Evolutionary conservation across 2,329 filamentous ascomycete genomes (phyloP).

Genomic region (Teratosphaeria viscida): DNA sequence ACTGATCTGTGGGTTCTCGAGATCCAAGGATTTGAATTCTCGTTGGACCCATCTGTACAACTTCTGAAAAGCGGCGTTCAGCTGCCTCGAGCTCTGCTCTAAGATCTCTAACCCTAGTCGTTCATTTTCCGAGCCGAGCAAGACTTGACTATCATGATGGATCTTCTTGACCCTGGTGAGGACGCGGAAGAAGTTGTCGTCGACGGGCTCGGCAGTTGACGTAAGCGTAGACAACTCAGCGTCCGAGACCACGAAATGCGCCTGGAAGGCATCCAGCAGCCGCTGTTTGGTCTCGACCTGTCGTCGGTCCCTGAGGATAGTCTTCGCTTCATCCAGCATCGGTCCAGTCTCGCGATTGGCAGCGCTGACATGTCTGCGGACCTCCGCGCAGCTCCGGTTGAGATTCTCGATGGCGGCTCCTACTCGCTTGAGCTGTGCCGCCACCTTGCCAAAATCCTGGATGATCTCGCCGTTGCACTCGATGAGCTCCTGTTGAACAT

Average conservation of each 20-base stretch:
- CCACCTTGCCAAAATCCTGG: slow-evolving; percentile 76
- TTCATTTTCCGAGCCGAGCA: slow-evolving; percentile 85
- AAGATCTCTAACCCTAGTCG: slow-evolving; percentile 80
- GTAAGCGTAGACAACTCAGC: slow-evolving; percentile 68
- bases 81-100: slow-evolving; percentile 75
- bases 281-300: slow-evolving; percentile 72
- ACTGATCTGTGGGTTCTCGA: slow-evolving; percentile 90
- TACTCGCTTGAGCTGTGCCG: slow-evolving; percentile 84
- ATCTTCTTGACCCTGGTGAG: slow-evolving; percentile 76
- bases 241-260: slow-evolving; percentile 76
- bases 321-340: slow-evolving; percentile 65
- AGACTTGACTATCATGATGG: slow-evolving; percentile 74
- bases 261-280: slow-evolving; percentile 64
- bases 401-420: slow-evolving; percentile 66
- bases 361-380: slow-evolving; percentile 66
- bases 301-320: slow-evolving; percentile 60
- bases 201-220: slow-evolving; percentile 67
- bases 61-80: slow-evolving; percentile 89
- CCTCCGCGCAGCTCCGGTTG: slow-evolving; percentile 69
- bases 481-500: slow-evolving; percentile 86
- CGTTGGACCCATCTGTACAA: slow-evolving; percentile 91
- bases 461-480: slow-evolving; percentile 85
- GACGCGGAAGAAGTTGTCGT: slow-evolving; percentile 72
- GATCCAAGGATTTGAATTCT: slow-evolving; percentile 82
- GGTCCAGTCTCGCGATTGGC: slow-evolving; percentile 65